Conservation (phyloP, 139 green algal species). For the Tetratostichococcus sp. region DNA sequence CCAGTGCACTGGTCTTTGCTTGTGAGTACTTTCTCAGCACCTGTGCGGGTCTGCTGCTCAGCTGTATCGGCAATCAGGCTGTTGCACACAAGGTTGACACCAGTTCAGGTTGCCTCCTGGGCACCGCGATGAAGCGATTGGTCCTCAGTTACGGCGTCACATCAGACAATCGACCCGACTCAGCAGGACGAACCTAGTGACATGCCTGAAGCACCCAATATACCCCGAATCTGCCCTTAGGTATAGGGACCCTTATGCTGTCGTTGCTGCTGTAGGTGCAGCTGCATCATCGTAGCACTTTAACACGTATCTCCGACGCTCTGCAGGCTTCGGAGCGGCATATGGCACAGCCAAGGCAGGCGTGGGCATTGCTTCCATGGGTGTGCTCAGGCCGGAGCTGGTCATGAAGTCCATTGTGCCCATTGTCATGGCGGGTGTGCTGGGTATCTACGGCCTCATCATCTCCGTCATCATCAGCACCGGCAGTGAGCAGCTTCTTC, state of each 20-base stretch:
- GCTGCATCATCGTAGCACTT: neutral
- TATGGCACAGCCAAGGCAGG: slow-evolving; percentile 98
- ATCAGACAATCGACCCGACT: too few species aligned
- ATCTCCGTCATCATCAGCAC: slow-evolving; percentile 99
- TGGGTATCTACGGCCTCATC: slow-evolving; percentile 99
- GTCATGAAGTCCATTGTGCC: slow-evolving; percentile 99
- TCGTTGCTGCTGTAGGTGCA: neutral
- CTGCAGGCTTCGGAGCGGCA: slow-evolving; percentile 89
- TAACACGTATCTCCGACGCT: neutral
- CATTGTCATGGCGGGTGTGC: slow-evolving; percentile 98
- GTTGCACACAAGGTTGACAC: neutral
- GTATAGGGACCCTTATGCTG: too few species aligned
- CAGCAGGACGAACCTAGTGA: too few species aligned
- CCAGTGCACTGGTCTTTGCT: slow-evolving; percentile 91
- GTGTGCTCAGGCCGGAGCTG: slow-evolving; percentile 98
- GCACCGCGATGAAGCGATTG: too few species aligned
- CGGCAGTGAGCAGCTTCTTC: slow-evolving; percentile 64
- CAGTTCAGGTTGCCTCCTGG: neutral
- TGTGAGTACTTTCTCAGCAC: slow-evolving; percentile 61
- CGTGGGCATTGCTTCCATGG: slow-evolving; percentile 98
- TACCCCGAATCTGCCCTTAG: too few species aligned
- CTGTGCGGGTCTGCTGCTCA: neutral
- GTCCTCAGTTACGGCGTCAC: too few species aligned
- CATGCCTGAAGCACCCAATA: too few species aligned
- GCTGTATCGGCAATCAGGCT: neutral